Conservation (phyloP, 2,329 filamentous ascomycete species). For the Penicillium sp. region DNA sequence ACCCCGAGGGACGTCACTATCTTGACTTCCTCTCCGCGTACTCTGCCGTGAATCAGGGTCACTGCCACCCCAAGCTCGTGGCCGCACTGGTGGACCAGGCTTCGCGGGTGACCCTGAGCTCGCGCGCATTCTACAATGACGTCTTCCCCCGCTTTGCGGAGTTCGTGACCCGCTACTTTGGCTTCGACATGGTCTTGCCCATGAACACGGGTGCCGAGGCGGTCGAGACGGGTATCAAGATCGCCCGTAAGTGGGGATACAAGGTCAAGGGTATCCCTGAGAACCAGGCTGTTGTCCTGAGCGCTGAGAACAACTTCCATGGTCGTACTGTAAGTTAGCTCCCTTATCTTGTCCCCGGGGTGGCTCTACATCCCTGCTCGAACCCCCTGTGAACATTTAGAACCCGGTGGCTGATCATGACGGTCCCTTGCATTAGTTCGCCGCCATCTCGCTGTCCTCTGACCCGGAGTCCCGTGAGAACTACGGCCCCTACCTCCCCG, state of each 20-base stretch:
- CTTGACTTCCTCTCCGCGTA: conserved; percentile 98
- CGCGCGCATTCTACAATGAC: conserved; percentile 96
- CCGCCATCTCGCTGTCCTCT: conserved; percentile 91
- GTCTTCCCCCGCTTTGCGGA: conserved; percentile 96
- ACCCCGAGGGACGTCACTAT: conserved; percentile 93
- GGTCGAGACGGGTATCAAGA: conserved; percentile 93
- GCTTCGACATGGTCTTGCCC: conserved; percentile 96
- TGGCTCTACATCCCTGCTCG: neutral
- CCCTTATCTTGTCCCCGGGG: neutral
- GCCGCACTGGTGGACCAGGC: conserved; percentile 91
- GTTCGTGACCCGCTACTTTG: conserved; percentile 86
- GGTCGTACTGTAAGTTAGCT: conserved; percentile 79
- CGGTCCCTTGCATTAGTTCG: conserved; percentile 66
- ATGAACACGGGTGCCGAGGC: conserved; percentile 99
- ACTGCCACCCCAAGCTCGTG: conserved; percentile 95
- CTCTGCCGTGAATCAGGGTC: conserved; percentile 96
- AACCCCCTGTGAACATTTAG: neutral
- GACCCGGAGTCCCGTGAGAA: conserved; percentile 96
- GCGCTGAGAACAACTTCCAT: conserved; percentile 92
- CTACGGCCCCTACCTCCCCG: conserved; percentile 94
- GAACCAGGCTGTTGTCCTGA: conserved; percentile 83
- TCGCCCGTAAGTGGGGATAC: conserved; percentile 97
- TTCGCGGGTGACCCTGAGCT: conserved; percentile 85
- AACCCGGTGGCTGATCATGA: conserved; percentile 8
- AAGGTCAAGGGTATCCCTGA: conserved; percentile 90